Evolutionary conservation across 768 basidiomycete species (phyloP).

Genomic region (Auricularia sp.): DNA sequence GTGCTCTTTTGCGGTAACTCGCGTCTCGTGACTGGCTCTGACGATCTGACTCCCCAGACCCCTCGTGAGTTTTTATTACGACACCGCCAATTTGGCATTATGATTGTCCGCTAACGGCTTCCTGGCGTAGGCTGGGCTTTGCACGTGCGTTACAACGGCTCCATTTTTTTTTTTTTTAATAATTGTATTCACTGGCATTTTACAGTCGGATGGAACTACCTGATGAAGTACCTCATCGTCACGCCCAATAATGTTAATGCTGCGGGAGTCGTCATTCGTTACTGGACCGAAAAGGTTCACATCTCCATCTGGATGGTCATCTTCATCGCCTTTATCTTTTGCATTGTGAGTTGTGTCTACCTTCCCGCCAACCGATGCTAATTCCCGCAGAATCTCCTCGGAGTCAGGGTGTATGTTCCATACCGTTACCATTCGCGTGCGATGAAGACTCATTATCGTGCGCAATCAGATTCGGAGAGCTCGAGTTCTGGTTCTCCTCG

Average conservation of each 20-base stretch:
- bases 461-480: constrained; percentile 41
- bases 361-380: too few species aligned
- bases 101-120: not conserved
- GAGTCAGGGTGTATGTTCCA: constrained; percentile 35
- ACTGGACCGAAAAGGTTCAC: constrained; percentile 32
- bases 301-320: constrained; percentile 55
- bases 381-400: constrained; percentile 42
- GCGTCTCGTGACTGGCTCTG: not conserved
- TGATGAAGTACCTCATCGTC: constrained; percentile 41
- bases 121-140: constrained; percentile 36
- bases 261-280: constrained; percentile 41
- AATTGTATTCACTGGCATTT: not conserved
- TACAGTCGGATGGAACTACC: constrained; percentile 37
- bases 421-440: too few species aligned
- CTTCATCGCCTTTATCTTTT: constrained; percentile 48
- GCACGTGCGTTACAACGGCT: constrained; percentile 26
- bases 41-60: constrained; percentile 29
- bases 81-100: not conserved
- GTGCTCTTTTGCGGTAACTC: not conserved
- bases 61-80: constrained; percentile 27
- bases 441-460: too few species aligned
- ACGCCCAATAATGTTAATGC: constrained; percentile 56
- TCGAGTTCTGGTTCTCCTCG: constrained; percentile 46
- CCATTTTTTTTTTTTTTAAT: too few species aligned
- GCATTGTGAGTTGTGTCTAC: not conserved